Evolutionary conservation across 768 basidiomycete species (phyloP), one percentile per base, ranked within the genome.

Genomic region (Termitomyces sp.): DNA sequence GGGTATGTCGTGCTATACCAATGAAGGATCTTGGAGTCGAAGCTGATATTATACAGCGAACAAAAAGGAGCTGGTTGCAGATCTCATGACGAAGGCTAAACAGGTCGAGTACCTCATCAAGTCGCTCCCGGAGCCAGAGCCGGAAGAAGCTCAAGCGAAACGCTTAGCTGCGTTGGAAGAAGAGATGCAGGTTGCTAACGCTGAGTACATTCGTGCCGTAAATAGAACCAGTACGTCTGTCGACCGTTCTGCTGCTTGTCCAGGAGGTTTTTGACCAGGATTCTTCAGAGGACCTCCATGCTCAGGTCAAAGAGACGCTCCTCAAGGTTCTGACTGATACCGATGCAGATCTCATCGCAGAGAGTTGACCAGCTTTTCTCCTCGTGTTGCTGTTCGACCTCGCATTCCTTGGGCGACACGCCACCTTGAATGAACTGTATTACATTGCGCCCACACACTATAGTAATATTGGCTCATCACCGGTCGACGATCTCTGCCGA

Each of bases 51-150:
- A 7, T 48, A 30, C 65, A 94, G 93, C 84, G 11, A 94, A 91
- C 73, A 83, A 88, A 69, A 87, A 82, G 61, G 92, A 95, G 69
- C 84, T 95, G 22, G 90, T 93, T 5, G 74, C 80, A 16, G 93
- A 95, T 65, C 76, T 96, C 41, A 80, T 94, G 41, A 79, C 84
- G 40, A 94, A 95, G 65, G 91, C 92, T 14, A 95, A 95, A 66
- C 91, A 94, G 69, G 82, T 96, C 43, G 89, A 95, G 64, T 87
- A 84, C 65, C 80, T 95, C 49, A 90, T 96, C 52, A 82, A 88
- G 51, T 86, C 85, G 0, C 71, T 96, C 14, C 92, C 92, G 0
- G 83, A 82, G 40, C 87, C 88, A 2, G 92, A 93, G 67, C 78
- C 85, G 2, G 90, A 91, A 66, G 87, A 89, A 66, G 79, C 78